These are phyloP conservation scores for Melastoma malabathricum DNA, from an alignment of 345 rosid genomes.

Conservation along the genomic window DNA sequence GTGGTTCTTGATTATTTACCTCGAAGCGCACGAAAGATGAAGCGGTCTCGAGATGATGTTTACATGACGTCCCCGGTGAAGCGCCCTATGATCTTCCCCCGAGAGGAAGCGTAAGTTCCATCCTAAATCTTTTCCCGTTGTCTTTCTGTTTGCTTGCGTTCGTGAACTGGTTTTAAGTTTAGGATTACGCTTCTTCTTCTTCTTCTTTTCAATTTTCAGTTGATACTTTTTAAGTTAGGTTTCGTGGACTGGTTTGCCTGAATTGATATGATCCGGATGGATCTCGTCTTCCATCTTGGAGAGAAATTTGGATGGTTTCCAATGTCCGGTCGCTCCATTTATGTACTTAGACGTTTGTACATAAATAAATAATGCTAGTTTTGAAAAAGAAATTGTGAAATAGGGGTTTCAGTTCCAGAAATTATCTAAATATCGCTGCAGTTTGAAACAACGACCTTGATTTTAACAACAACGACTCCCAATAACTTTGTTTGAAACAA, in stretches of 20 bases:
- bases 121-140: background rate
- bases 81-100: slow-evolving; percentile 49
- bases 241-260: slow-evolving; percentile 3
- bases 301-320: no score
- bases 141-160: background rate
- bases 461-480: no score
- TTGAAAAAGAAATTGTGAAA: no score
- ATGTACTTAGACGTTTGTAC: no score
- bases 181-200: background rate
- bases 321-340: no score
- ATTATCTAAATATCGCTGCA: no score
- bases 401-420: no score
- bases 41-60: slow-evolving; percentile 72
- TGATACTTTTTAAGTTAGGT: background rate
- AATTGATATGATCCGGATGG: no score
- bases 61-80: slow-evolving; percentile 39
- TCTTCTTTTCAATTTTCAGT: slow-evolving; percentile 5
- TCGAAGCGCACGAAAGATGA: slow-evolving; percentile 25
- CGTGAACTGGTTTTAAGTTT: background rate
- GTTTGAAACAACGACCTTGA: no score
- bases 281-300: no score
- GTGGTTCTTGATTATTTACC: background rate
- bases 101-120: slow-evolving; percentile 61
- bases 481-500: no score
- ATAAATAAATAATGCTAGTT: no score